Evolutionary conservation across 2,329 filamentous ascomycete species (phyloP).

Genomic region (Ceratocystis harringtonii): DNA sequence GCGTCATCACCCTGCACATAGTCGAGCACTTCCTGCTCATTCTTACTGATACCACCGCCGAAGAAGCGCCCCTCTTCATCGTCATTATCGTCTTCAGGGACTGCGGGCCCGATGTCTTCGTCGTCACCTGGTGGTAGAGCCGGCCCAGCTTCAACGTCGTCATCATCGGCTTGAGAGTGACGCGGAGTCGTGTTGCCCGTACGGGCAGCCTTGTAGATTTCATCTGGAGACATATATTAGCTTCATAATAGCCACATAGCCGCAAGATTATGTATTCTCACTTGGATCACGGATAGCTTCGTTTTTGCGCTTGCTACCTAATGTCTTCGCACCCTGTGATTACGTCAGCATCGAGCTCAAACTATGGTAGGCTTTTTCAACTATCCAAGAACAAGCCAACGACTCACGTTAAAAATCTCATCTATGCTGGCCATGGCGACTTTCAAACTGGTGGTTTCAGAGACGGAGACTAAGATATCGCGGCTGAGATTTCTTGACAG

Average conservation of each 20-base stretch:
- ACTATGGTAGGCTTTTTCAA: background rate
- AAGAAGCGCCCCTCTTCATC: slow-evolving; percentile 85
- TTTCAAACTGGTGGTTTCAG: background rate
- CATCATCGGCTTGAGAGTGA: slow-evolving; percentile 32
- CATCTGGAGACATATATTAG: slow-evolving; percentile 27
- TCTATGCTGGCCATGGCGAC: slow-evolving; percentile 41
- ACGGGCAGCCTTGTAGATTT: slow-evolving; percentile 50
- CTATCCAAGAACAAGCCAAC: background rate
- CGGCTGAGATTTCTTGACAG: too few relatives aligned
- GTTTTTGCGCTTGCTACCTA: slow-evolving; percentile 44
- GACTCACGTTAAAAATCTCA: slow-evolving; percentile 39
- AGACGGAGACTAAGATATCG: background rate
- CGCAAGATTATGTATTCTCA: slow-evolving; percentile 22
- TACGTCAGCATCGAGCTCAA: background rate
- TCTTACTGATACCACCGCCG: slow-evolving; percentile 70
- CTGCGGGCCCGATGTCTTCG: slow-evolving; percentile 32
- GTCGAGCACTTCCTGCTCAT: slow-evolving; percentile 72
- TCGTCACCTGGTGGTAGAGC: slow-evolving; percentile 35
- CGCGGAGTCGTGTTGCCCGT: slow-evolving; percentile 30
- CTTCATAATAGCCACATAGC: too few relatives aligned
- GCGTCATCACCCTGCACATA: slow-evolving; percentile 51
- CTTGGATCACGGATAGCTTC: slow-evolving; percentile 48
- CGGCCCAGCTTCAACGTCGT: slow-evolving; percentile 31
- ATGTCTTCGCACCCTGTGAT: slow-evolving; percentile 9
- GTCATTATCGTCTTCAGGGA: slow-evolving; percentile 30